Evolutionary conservation across 495 filamentous ascomycete species (phyloP).

Genomic region (Penicillium pancosmium): DNA sequence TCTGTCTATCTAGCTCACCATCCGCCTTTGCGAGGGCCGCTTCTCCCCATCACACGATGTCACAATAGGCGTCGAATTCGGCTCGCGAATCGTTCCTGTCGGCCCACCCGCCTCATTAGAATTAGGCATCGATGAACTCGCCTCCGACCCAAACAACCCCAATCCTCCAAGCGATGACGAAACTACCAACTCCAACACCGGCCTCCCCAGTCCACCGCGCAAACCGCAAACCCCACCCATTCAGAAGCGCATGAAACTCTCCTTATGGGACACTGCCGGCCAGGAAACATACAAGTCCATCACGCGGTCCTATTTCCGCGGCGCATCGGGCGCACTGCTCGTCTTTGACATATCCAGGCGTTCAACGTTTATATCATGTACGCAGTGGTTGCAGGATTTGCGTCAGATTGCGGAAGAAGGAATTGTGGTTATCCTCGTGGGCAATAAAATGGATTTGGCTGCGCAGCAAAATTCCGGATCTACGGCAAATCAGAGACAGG

Average conservation of each 20-base stretch:
- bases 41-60: slow-evolving; percentile 93
- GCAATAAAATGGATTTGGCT: slow-evolving; percentile 89
- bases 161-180: slow-evolving; percentile 8
- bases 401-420: slow-evolving; percentile 90
- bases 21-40: slow-evolving; percentile 95
- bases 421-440: slow-evolving; percentile 91
- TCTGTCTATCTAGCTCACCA: slow-evolving; percentile 63
- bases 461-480: slow-evolving; percentile 37
- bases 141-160: slow-evolving; percentile 13
- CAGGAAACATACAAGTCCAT: slow-evolving; percentile 97
- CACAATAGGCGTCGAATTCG: slow-evolving; percentile 97
- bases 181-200: slow-evolving; percentile 4
- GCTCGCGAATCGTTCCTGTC: slow-evolving; percentile 88
- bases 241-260: slow-evolving; percentile 80
- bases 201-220: slow-evolving; percentile 41
- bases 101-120: slow-evolving; percentile 67
- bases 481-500: slow-evolving; percentile 68
- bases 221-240: slow-evolving; percentile 34
- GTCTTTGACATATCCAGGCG: slow-evolving; percentile 92
- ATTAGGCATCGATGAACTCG: slow-evolving; percentile 37
- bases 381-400: slow-evolving; percentile 89
- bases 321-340: slow-evolving; percentile 85
- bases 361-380: slow-evolving; percentile 82
- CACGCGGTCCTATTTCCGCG: slow-evolving; percentile 92
- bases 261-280: slow-evolving; percentile 94